Percentiles rank a stretch among this genome's conserved stretches.
phyloP scores from a whole-genome alignment of 176 grass and related monocot genomes.

The Urochloa ruziziensis region DNA sequence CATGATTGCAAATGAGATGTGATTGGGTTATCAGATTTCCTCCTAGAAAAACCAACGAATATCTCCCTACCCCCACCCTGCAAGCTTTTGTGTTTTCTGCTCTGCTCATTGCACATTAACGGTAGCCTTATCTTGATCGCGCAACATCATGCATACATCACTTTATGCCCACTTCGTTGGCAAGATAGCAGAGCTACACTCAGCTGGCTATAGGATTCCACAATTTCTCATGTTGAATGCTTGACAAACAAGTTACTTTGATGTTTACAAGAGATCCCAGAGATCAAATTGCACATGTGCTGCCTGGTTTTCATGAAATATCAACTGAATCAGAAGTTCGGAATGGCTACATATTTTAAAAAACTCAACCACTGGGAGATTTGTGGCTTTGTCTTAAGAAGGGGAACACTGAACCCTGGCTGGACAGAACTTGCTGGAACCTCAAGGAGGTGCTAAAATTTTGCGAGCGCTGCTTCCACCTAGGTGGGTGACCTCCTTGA shows the following conservation, averaged over 20 bases:
- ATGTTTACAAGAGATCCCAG: not conserved
- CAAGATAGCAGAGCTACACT: not conserved
- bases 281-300: not conserved
- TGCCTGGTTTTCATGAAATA: not conserved
- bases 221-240: constrained; percentile 16
- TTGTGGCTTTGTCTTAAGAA: not conserved
- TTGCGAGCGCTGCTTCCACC: too few relatives aligned
- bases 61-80: not conserved
- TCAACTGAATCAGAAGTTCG: not conserved
- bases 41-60: not conserved
- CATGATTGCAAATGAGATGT: not conserved
- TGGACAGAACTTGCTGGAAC: not conserved
- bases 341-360: not conserved
- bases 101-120: constrained; percentile 16
- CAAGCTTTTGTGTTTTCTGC: not conserved
- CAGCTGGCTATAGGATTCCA: not conserved
- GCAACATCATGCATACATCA: not conserved
- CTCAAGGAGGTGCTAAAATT: not conserved
- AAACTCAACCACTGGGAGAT: not conserved
- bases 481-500: not conserved
- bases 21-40: not conserved
- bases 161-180: not conserved
- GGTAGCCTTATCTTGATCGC: not conserved
- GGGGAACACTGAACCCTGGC: not conserved
- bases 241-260: constrained; percentile 22